Conservation (phyloP, 352 stramenopile genomes). For the Globisporangium sylvaticum region DNA sequence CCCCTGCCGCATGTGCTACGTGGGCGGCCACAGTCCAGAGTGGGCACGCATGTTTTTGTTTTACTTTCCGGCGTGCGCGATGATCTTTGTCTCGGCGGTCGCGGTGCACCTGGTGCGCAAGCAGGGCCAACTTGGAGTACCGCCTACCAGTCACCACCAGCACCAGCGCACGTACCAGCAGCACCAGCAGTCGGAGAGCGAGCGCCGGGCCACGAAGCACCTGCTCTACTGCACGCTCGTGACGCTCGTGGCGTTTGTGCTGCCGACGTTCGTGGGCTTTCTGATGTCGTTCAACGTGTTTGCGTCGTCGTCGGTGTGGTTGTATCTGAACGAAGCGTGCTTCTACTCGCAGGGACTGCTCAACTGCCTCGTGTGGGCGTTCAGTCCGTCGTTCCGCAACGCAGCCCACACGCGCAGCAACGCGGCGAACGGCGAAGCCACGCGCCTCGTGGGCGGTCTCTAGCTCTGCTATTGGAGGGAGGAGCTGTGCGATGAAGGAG, state of each 20-base stretch:
- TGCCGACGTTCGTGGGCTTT: slow-evolving; percentile 43
- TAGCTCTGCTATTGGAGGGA: not conserved
- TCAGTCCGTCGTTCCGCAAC: slow-evolving; percentile 48
- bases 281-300: slow-evolving; percentile 32
- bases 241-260: slow-evolving; percentile 32
- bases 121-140: not conserved
- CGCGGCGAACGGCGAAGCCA: slow-evolving; percentile 5
- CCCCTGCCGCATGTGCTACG: slow-evolving; percentile 48
- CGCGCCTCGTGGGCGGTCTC: not conserved
- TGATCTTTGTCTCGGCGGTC: slow-evolving; percentile 29
- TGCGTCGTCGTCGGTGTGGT: slow-evolving; percentile 30
- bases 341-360: slow-evolving; percentile 65
- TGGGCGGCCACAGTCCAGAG: slow-evolving; percentile 35
- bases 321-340: slow-evolving; percentile 59
- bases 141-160: not conserved
- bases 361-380: slow-evolving; percentile 55
- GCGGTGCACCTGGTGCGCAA: slow-evolving; percentile 34
- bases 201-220: slow-evolving; percentile 39
- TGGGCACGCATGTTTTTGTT: slow-evolving; percentile 62
- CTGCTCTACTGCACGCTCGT: slow-evolving; percentile 47
- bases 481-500: not conserved
- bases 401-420: slow-evolving; percentile 27
- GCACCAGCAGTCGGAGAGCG: slow-evolving; percentile 24
- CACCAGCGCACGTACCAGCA: not conserved
- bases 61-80: slow-evolving; percentile 44